Base-by-base conservation (phyloP, 208 protist genomes). In the Crithidia expoeki region DNA sequence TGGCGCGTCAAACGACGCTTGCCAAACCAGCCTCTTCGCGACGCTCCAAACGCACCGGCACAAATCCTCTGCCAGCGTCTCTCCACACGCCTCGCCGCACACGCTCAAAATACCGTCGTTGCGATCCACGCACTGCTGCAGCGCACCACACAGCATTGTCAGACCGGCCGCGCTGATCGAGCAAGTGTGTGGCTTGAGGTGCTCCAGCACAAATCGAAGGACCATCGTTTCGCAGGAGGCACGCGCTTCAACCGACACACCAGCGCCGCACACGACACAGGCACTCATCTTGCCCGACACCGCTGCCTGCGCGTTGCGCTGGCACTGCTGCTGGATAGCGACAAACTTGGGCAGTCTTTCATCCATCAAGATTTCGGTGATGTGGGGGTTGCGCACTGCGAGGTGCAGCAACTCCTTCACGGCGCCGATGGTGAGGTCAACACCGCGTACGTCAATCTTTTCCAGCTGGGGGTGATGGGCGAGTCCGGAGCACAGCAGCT, bases 371-470 rank as follows among this genome's bases (percentile, higher is more conserved):
- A 96, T 70, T 33, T 88, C 76, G 6, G 67, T 86, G n/a, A 96
- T 68, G 62, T n/a, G 49, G 1, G 63, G 47, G 63, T 92, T 96
- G 46, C 77, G 73, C 9, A 70, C 38, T 10, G 86, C 78, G 0
- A 96, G 77, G 57, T 79, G 53, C 34, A 93, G 68, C 21, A 96
- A 64, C 44, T 79, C 70, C 57, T 86, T 89, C 21, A 79, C 80
- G 6, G 67, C 79, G n/a, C 65, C 63, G 11, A 92, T 72, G 33
- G 70, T 77, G 32, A 96, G 65, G 0, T 28, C 7, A 64, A 91
- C 84, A 12, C 86, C 89, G 42, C 89, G 89, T 17, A 96, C 57
- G 34, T 96, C 92, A 19, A 96, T 80, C 49, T 82, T 84, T 50
- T 84, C 66, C 46, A 96, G 64, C 12, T 84, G 84, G 0, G 80